Evolutionary conservation across 2,329 filamentous ascomycete genomes (phyloP).

Genomic region (Microascus cirrosus): DNA sequence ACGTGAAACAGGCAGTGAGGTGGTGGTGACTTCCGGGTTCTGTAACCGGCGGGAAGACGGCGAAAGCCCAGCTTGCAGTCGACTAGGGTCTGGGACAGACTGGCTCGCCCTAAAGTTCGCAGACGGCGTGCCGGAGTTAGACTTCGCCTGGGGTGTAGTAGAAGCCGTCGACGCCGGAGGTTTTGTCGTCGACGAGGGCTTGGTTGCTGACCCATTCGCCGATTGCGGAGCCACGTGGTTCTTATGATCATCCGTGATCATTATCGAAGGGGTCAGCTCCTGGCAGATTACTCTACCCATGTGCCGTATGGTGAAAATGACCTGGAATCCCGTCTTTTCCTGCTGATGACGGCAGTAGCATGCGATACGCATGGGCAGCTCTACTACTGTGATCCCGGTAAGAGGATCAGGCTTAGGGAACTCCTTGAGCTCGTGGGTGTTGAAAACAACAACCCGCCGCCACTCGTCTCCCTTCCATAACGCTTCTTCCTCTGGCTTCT

Average conservation of each 20-base stretch:
- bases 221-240: slow-evolving; percentile 39
- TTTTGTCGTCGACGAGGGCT: slow-evolving; percentile 18
- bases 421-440: slow-evolving; percentile 76
- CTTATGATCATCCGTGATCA: slow-evolving; percentile 98
- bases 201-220: slow-evolving; percentile 13
- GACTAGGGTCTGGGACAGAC: not conserved
- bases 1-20: slow-evolving; percentile 43
- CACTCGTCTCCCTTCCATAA: slow-evolving; percentile 73
- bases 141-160: not conserved
- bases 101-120: not conserved
- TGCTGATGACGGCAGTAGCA: slow-evolving; percentile 95
- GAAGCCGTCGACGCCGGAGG: not conserved
- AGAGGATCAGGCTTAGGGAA: slow-evolving; percentile 51
- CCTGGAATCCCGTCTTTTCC: slow-evolving; percentile 83
- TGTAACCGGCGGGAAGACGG: slow-evolving; percentile 17
- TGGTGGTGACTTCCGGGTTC: slow-evolving; percentile 8
- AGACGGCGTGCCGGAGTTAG: not conserved
- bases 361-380: slow-evolving; percentile 87
- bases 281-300: slow-evolving; percentile 70
- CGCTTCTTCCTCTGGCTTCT: slow-evolving; percentile 87
- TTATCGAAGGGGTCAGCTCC: slow-evolving; percentile 75
- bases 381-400: slow-evolving; percentile 59
- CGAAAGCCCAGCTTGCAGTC: slow-evolving; percentile 5
- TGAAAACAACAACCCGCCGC: slow-evolving; percentile 80
- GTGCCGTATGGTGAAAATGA: slow-evolving; percentile 88